A percentile compares a stretch with the other conserved stretches of the same genome.
Conservation (phyloP, 768 basidiomycete species). For the Lentinus tigrinus region DNA sequence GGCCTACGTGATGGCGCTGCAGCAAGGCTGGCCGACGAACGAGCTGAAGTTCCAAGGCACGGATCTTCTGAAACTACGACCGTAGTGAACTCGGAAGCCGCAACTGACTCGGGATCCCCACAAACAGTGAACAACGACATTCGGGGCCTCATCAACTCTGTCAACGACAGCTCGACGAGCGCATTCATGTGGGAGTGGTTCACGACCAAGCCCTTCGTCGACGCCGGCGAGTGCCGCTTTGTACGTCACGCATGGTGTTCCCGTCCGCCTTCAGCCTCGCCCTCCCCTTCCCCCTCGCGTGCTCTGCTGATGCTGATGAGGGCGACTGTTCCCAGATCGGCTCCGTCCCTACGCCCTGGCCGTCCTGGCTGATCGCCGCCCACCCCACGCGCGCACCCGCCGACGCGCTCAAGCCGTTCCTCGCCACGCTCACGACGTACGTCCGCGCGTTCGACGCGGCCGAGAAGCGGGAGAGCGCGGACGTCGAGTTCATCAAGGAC, state of each 20-base stretch:
- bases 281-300: background rate
- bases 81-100: no score
- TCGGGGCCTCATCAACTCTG: constrained; percentile 76
- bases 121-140: constrained; percentile 76
- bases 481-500: constrained; percentile 73
- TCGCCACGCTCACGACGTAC: constrained; percentile 59
- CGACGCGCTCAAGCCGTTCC: constrained; percentile 53
- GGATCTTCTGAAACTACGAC: background rate
- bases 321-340: constrained; percentile 64
- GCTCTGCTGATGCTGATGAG: background rate
- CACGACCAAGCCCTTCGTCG: constrained; percentile 77
- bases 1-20: constrained; percentile 92
- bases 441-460: constrained; percentile 65
- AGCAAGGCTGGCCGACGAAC: constrained; percentile 75
- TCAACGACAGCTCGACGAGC: constrained; percentile 85
- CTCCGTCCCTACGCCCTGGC: constrained; percentile 91
- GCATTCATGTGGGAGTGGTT: constrained; percentile 98
- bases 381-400: constrained; percentile 64
- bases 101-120: no score
- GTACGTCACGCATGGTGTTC: constrained; percentile 45
- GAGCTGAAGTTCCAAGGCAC: constrained; percentile 70
- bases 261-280: background rate
- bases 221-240: constrained; percentile 78
- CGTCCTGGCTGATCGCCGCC: constrained; percentile 93
- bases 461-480: constrained; percentile 52